Evolutionary conservation across 1,284 basidiomycete species (phyloP).

Genomic region (Phylloboletellus chloephorus): DNA sequence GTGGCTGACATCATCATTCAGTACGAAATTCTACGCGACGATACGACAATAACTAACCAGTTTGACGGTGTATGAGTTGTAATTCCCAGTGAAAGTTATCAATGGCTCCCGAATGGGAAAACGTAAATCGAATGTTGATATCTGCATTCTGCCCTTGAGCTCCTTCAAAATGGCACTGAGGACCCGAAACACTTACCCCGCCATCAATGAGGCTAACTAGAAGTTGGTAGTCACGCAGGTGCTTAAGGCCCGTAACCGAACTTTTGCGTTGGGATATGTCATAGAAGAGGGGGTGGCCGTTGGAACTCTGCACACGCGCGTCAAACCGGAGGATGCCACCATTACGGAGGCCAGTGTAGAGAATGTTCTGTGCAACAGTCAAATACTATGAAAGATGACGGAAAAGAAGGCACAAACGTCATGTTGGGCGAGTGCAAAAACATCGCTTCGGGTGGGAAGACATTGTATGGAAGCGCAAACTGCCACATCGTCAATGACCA

Average conservation of each 20-base stretch:
- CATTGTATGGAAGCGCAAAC: constrained; percentile 25
- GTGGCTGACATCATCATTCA: constrained; percentile 41
- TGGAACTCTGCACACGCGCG: constrained; percentile 39
- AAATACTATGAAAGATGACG: not conserved
- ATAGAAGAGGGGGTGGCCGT: constrained; percentile 39
- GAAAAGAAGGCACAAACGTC: constrained; percentile 34
- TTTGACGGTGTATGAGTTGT: constrained; percentile 45
- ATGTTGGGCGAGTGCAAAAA: constrained; percentile 50
- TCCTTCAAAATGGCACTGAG: not conserved
- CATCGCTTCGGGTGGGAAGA: constrained; percentile 54
- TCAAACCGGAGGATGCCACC: constrained; percentile 59
- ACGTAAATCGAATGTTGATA: constrained; percentile 62
- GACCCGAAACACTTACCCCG: constrained; percentile 38
- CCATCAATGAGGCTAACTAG: constrained; percentile 58
- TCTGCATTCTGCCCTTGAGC: constrained; percentile 33
- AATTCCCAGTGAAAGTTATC: constrained; percentile 49
- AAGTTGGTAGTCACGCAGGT: constrained; percentile 47
- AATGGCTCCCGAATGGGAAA: constrained; percentile 44
- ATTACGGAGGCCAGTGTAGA: constrained; percentile 60
- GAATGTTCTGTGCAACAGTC: constrained; percentile 39
- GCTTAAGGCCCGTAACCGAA: constrained; percentile 49
- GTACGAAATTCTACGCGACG: not conserved
- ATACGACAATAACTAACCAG: constrained; percentile 39
- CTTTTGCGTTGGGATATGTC: constrained; percentile 32
- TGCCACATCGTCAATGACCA: constrained; percentile 50